phyloP scores from a whole-genome alignment of 768 basidiomycete genomes.

The Suillus discolor region DNA sequence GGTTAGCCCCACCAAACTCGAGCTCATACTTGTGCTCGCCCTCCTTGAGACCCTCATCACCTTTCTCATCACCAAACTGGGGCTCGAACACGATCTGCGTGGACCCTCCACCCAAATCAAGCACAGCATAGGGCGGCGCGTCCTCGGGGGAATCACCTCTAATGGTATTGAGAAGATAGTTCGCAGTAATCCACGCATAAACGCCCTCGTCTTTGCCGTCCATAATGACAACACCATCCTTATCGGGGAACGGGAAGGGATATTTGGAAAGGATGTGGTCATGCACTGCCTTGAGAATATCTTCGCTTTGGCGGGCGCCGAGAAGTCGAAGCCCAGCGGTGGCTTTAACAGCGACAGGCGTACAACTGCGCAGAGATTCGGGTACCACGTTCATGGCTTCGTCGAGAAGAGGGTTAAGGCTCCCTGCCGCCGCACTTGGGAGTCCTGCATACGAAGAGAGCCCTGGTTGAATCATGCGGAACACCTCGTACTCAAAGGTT shows the following conservation, averaged over 20 bases:
- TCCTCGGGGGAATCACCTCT: conserved; percentile 49
- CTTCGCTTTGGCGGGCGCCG: conserved; percentile 58
- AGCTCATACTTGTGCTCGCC: conserved; percentile 94
- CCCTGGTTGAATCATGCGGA: conserved; percentile 80
- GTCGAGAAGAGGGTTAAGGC: conserved; percentile 77
- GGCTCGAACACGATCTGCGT: conserved; percentile 99
- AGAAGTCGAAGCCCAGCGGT: conserved; percentile 86
- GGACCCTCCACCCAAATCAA: conserved; percentile 95
- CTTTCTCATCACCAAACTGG: conserved; percentile 45
- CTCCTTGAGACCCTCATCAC: conserved; percentile 51
- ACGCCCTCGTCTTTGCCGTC: conserved; percentile 96
- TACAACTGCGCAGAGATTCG: conserved; percentile 57
- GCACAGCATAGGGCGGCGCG: conserved; percentile 77
- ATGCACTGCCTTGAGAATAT: conserved; percentile 78
- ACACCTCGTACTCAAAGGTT: conserved; percentile 90
- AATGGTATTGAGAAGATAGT: conserved; percentile 84
- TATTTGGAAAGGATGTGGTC: conserved; percentile 56
- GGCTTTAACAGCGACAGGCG: conserved; percentile 90
- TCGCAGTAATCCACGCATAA: conserved; percentile 98
- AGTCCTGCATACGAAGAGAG: conserved; percentile 63
- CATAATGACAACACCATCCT: conserved; percentile 83
- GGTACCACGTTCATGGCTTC: conserved; percentile 84
- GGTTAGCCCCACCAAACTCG: conserved; percentile 66
- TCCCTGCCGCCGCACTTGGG: conserved; percentile 73
- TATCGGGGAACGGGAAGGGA: conserved; percentile 65